Conservation (phyloP, 768 basidiomycete species). For the Lentinus brumalis region DNA sequence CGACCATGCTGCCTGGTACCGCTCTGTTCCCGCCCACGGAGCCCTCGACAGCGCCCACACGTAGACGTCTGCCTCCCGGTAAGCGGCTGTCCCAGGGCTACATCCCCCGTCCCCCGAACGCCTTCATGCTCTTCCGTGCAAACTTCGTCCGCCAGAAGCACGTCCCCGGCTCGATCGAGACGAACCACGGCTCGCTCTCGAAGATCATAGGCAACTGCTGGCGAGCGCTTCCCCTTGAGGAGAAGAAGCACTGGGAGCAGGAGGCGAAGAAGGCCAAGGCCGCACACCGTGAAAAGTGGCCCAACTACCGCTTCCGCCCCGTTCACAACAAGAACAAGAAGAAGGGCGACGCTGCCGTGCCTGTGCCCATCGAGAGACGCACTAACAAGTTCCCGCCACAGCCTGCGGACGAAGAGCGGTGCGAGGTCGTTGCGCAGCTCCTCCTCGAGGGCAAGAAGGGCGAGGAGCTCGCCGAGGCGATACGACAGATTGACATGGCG, state of each 20-base stretch:
- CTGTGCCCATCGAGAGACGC: conserved; percentile 26
- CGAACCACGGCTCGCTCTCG: conserved; percentile 49
- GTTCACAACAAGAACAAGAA: conserved; percentile 51
- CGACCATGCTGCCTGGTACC: conserved; percentile 33
- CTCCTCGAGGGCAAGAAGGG: conserved; percentile 72
- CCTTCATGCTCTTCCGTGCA: conserved; percentile 85
- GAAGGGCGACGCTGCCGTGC: conserved; percentile 27
- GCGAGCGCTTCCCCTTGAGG: conserved; percentile 68
- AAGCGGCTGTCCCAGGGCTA: conserved; percentile 67
- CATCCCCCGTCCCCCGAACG: conserved; percentile 80
- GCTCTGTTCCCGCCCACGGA: conserved; percentile 59
- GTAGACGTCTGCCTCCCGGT: conserved; percentile 56
- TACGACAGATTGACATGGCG: conserved; percentile 52
- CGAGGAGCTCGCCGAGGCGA: conserved; percentile 62
- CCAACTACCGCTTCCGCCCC: conserved; percentile 57
- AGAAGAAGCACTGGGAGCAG: conserved; percentile 73
- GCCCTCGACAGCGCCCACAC: conserved; percentile 39
- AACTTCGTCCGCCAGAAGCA: conserved; percentile 54
- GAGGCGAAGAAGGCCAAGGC: conserved; percentile 75
- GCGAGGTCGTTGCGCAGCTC: conserved; percentile 61
- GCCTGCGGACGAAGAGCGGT: conserved; percentile 34
- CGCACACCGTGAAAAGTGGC: conserved; percentile 67
- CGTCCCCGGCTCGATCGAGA: conserved; percentile 52
- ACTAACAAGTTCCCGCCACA: conserved; percentile 32
- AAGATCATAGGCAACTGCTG: conserved; percentile 60